These are phyloP conservation scores for Beauveria rudraprayagi DNA, from an alignment of 2,329 filamentous ascomycete species.

Conservation along the genomic window DNA sequence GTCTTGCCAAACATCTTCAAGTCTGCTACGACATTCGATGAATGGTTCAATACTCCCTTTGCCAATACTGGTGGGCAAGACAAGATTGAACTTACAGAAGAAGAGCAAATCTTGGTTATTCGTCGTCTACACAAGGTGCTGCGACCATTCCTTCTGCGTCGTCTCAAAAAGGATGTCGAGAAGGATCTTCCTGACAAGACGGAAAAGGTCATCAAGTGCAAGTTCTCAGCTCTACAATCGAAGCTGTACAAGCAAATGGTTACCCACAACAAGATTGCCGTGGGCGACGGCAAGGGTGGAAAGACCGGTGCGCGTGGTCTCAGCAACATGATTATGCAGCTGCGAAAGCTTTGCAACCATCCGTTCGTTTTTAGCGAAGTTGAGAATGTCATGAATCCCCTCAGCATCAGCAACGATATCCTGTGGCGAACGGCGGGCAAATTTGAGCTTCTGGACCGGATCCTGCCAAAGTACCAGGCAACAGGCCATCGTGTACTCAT, in stretches of 20 bases:
- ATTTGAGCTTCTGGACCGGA: conserved; percentile 87
- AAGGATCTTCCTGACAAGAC: conserved; percentile 98
- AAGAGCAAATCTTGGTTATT: conserved; percentile 98
- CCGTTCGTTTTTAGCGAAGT: conserved; percentile 98
- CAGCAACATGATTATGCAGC: conserved; percentile 99
- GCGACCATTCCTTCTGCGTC: conserved; percentile 91
- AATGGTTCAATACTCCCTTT: conserved; percentile 99
- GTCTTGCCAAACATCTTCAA: conserved; percentile 98
- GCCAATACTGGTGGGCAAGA: conserved; percentile 97
- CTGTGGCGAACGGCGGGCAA: conserved; percentile 95
- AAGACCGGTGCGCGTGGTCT: conserved; percentile 90
- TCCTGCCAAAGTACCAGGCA: conserved; percentile 86
- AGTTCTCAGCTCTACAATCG: conserved; percentile 87
- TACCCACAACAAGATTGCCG: conserved; percentile 86
- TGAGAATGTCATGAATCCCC: conserved; percentile 95
- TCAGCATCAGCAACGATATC: conserved; percentile 79
- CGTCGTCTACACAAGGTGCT: conserved; percentile 96
- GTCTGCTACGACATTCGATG: conserved; percentile 95
- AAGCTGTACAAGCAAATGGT: conserved; percentile 97
- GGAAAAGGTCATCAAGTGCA: conserved; percentile 98
- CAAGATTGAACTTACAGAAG: conserved; percentile 98
- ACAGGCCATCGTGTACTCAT: conserved; percentile 94
- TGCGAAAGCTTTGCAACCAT: conserved; percentile 97
- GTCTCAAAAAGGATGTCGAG: conserved; percentile 98
- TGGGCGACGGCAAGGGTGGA: conserved; percentile 90